phyloP scores from a whole-genome alignment of 1,139 yeast species.

The Debaryomycetaceae sp. region DNA sequence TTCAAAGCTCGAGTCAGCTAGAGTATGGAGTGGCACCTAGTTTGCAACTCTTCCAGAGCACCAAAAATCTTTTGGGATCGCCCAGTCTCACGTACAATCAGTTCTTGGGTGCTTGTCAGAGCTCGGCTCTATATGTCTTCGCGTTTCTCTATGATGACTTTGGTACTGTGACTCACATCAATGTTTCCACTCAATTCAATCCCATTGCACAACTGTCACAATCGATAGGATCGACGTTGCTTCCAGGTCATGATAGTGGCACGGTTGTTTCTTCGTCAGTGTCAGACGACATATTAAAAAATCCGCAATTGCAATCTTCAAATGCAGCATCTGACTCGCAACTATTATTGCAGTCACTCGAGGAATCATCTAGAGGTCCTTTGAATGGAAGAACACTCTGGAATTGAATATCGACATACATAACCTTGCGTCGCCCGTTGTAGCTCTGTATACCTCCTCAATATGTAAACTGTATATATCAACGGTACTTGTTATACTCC shows the following conservation, averaged over 20 bases:
- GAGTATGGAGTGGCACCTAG: conserved; percentile 41
- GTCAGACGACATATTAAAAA: not conserved
- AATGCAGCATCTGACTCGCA: not conserved
- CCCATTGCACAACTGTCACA: not conserved
- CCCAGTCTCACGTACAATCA: conserved; percentile 36
- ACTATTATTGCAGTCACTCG: not conserved
- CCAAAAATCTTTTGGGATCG: conserved; percentile 25
- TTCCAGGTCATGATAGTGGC: not conserved
- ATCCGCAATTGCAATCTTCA: not conserved
- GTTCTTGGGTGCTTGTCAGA: conserved; percentile 37
- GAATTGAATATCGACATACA: not conserved
- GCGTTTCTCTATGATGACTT: conserved; percentile 47
- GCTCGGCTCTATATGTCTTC: conserved; percentile 27
- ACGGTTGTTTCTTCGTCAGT: not conserved
- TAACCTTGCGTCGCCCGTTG: too few species aligned
- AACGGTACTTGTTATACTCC: too few species aligned
- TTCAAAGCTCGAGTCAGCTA: conserved; percentile 29
- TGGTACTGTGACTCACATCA: conserved; percentile 45
- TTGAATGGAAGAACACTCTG: not conserved
- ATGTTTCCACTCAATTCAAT: conserved; percentile 15
- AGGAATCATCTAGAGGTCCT: not conserved
- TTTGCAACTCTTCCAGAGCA: conserved; percentile 29
- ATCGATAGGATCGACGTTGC: not conserved
- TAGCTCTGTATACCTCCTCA: too few species aligned
- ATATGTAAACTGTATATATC: too few species aligned